Base-by-base conservation (phyloP, 805 yeast genomes). In the Zygosaccharomyces gambellarensis region DNA sequence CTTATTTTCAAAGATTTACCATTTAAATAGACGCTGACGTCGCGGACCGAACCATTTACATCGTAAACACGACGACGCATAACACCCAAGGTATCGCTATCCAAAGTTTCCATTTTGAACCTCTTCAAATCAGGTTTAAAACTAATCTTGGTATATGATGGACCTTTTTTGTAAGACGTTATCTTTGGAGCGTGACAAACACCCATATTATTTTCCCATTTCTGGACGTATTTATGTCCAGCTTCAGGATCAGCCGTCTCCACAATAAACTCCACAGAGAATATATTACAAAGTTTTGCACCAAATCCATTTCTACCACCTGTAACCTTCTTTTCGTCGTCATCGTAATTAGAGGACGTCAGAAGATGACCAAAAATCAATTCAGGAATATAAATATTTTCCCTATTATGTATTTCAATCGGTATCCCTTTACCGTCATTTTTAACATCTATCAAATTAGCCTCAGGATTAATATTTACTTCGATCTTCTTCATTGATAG, bases 291-390 rank as follows among this genome's bases (percentile, higher is more conserved):
- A 48, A 94, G 73, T 66, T 94, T 94, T 43, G 99, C 99, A 70
- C 99, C 99, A 65, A 83, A 94, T 55, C 99, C 99, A 66, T 94
- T 94, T 74, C 99, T 82, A 69, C 99, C 99, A 73, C 99, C 99
- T 2, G 96, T 88, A 30, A 94, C 97, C 68, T 94, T 94, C 70
- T 88, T 87, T 63, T 94, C 87, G 55, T 92, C 81, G 67, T 94
- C 99, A 67, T 94, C 96, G 67, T 94, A 94, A 70, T 94, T 94
- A 25, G 96, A 87, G 1, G 98, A 90, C 0, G 99, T 94, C 56
- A 94, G 78, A 52, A 94, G 77, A 63, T 94, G 89, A 48, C 99
- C 99, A 69, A 94, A 94, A 60, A 94, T 94, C 71, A 94, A 78
- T 70, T 94, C 97, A 1, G 99, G 99, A 55, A 94, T 90, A 64